These are phyloP conservation scores for Dryas drummondii DNA, from an alignment of 306 rosid genomes.

Conservation along the genomic window DNA sequence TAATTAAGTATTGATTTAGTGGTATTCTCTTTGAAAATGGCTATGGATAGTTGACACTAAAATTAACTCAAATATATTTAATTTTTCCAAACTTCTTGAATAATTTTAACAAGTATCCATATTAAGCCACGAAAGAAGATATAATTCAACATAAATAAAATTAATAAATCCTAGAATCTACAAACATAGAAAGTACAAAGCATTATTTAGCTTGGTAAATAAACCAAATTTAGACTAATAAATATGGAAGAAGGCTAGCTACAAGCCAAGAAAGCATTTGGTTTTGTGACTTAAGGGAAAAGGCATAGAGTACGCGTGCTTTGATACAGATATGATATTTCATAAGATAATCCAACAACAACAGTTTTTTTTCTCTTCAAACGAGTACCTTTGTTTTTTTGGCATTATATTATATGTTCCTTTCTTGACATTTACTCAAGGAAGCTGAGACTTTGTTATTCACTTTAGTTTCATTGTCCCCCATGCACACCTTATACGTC, in stretches of 20 bases:
- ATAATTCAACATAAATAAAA: no score
- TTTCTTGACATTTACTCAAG: conserved; percentile 53
- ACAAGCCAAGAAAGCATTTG: neutral
- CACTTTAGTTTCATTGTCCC: conserved; percentile 13
- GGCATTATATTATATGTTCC: conserved; percentile 23
- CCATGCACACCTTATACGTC: neutral
- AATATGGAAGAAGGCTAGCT: neutral
- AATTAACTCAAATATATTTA: no score
- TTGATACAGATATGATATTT: conserved; percentile 6
- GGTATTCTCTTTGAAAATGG: no score
- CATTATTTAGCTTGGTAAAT: neutral
- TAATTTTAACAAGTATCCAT: no score
- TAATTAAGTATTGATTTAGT: no score
- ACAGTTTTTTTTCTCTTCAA: conserved; percentile 13
- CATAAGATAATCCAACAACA: conserved; percentile 6
- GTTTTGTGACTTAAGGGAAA: neutral
- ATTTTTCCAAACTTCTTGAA: no score
- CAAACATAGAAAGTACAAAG: no score
- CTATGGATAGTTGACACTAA: no score
- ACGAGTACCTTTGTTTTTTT: neutral
- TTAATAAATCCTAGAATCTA: no score
- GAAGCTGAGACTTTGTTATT: conserved; percentile 15
- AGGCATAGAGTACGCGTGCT: conserved; percentile 41
- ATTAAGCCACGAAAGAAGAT: no score
- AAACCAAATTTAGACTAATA: neutral